These are phyloP conservation scores for Aureobasidium sp. DNA, from an alignment of 2,329 filamentous ascomycete species.

Conservation along the genomic window DNA sequence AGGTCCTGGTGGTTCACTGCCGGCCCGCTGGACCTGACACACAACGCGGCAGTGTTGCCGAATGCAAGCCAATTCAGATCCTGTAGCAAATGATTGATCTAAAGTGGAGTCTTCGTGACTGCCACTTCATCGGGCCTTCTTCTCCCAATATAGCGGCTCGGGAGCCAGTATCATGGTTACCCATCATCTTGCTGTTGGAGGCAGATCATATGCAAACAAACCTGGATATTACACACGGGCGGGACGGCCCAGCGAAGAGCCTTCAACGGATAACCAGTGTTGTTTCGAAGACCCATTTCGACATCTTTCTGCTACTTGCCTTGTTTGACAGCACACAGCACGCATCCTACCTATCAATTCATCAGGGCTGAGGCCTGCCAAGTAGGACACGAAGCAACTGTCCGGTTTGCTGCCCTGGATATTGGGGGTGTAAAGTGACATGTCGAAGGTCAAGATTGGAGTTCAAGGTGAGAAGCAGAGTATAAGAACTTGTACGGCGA, in stretches of 20 bases:
- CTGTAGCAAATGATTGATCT: not conserved
- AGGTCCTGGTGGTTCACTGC: not conserved
- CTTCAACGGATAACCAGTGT: not conserved
- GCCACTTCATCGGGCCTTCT: constrained; percentile 2
- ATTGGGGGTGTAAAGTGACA: not conserved
- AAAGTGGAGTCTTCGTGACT: not conserved
- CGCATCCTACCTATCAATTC: not conserved
- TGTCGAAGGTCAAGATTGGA: not conserved
- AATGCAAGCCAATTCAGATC: not conserved
- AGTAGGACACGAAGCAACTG: constrained; percentile 1
- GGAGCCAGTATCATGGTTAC: not conserved
- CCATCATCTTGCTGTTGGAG: not conserved
- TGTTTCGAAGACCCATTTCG: not conserved
- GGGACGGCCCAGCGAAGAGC: constrained; percentile 1
- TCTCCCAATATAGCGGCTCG: not conserved
- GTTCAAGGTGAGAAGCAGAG: not conserved
- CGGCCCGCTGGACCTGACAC: not conserved
- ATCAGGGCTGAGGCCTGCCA: not conserved
- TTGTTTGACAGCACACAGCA: constrained; percentile 9
- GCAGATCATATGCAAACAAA: not conserved
- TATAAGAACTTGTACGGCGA: constrained; percentile 1
- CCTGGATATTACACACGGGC: not conserved
- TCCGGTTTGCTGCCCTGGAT: constrained; percentile 6
- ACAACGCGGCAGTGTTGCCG: not conserved
- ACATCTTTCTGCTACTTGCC: constrained; percentile 4